Evolutionary conservation across 305 asterid species (phyloP).

Genomic region (Solanum aculeatissimum): DNA sequence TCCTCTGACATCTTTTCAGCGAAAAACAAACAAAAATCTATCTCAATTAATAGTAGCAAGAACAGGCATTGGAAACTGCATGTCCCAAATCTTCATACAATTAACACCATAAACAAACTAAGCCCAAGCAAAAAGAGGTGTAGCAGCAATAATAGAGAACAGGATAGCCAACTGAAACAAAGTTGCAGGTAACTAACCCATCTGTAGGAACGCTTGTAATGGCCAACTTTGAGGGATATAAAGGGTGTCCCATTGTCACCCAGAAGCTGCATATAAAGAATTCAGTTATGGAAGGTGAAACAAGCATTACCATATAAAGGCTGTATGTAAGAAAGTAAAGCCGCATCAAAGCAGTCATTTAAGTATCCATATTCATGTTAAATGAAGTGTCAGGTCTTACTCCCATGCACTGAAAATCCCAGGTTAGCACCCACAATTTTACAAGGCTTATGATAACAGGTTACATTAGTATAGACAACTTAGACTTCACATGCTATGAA

Average conservation of each 20-base stretch:
- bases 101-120: neutral
- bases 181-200: constrained; percentile 44
- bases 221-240: constrained; percentile 65
- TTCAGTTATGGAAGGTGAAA: neutral
- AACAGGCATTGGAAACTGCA: neutral
- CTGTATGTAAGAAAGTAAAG: neutral
- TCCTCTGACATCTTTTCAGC: neutral
- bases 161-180: neutral
- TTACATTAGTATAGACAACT: neutral
- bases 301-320: neutral
- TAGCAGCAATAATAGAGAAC: neutral
- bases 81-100: neutral
- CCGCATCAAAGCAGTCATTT: neutral
- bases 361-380: neutral
- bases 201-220: constrained; percentile 65
- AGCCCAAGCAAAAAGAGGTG: neutral
- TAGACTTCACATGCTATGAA: neutral
- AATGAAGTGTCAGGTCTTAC: neutral
- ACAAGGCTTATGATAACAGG: neutral
- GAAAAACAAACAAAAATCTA: neutral
- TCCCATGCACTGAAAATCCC: neutral
- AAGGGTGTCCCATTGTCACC: constrained; percentile 62
- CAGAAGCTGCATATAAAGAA: constrained; percentile 61
- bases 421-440: neutral
- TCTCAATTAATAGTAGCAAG: neutral